Evolutionary conservation across 129 eudicot species (phyloP), one percentile per base, ranked within the genome.

Genomic region (Glebionis coronaria): DNA sequence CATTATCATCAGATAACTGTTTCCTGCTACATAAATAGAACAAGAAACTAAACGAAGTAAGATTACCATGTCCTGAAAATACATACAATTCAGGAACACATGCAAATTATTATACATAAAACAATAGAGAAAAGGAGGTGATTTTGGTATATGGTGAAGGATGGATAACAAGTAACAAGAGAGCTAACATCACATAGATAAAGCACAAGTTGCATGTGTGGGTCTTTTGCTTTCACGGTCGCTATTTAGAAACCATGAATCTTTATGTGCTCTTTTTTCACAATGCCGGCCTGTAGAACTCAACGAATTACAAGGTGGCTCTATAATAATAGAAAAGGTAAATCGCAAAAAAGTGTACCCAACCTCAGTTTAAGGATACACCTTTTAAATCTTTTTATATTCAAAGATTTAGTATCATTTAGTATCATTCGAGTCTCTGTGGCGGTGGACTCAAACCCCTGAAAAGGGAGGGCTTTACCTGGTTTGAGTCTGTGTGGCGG

Each of bases 201-300:
- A 78, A 45, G 72, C 74, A 74, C 55, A 62, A 74, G 77, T 78
- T 78, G 78, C 83, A 67, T 60, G 27, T 67, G 50, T n/a, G 64
- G 12, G 56, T 66, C 51, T 57, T 66, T 73, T 77, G 27, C 12
- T 66, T 58, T 68, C 65, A 50, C 71, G n/a, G 62, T 46, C 67
- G 68, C 80, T 63, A 62, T 51, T 71, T 76, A 88, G 75, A 88
- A 88, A 82, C 95, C 95, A 84, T 88, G 95, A 69, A 88, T 84
- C 83, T 88, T 88, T 71, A 88, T 88, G 78, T 84, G 77, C 38
- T 88, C 95, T 80, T 88, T 88, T 83, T 84, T 88, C 88, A 88
- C 91, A 80, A 88, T 82, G 73, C 88, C 86, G 13, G 90, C 91
- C 95, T 88, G 72, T 4, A 35, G 7, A 40, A 75, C 15, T 21